Percentiles rank a stretch among this genome's conserved stretches.
These are phyloP conservation scores for Populus alba DNA, from an alignment of 345 rosid species.

Conservation along the genomic window DNA sequence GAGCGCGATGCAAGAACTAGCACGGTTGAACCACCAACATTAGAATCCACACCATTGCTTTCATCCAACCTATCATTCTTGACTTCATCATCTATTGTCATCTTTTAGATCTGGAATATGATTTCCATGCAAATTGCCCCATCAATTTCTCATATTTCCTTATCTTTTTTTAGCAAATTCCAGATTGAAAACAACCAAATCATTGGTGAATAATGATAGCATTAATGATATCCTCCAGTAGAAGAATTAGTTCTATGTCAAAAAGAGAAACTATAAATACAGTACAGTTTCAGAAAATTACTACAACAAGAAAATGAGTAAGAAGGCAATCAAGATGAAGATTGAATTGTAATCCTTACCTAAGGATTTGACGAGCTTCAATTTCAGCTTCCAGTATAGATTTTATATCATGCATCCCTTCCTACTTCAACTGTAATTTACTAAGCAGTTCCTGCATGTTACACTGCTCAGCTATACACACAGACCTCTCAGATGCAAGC, in stretches of 20 bases:
- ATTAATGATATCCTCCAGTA: not conserved
- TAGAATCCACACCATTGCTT: slow-evolving; percentile 80
- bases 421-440: slow-evolving; percentile 50
- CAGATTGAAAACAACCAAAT: not conserved
- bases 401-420: slow-evolving; percentile 54
- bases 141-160: slow-evolving; percentile 44
- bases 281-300: not conserved
- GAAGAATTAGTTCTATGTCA: not conserved
- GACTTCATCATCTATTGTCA: slow-evolving; percentile 56
- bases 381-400: slow-evolving; percentile 69
- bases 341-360: slow-evolving; percentile 41
- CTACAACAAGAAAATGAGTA: not conserved
- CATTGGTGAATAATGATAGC: not conserved
- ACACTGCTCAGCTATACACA: slow-evolving; percentile 41
- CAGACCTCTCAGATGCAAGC: slow-evolving; percentile 57
- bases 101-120: slow-evolving; percentile 62
- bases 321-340: not conserved
- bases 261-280: not conserved
- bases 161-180: too few relatives aligned
- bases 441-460: slow-evolving; percentile 37
- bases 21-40: slow-evolving; percentile 70
- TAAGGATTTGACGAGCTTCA: slow-evolving; percentile 73
- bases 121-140: slow-evolving; percentile 61
- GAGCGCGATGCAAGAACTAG: too few relatives aligned
- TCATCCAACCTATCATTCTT: slow-evolving; percentile 52